Evolutionary conservation across 305 asterid genomes (phyloP), one percentile per base, ranked within the genome.

Genomic region (Striga hermonthica): DNA sequence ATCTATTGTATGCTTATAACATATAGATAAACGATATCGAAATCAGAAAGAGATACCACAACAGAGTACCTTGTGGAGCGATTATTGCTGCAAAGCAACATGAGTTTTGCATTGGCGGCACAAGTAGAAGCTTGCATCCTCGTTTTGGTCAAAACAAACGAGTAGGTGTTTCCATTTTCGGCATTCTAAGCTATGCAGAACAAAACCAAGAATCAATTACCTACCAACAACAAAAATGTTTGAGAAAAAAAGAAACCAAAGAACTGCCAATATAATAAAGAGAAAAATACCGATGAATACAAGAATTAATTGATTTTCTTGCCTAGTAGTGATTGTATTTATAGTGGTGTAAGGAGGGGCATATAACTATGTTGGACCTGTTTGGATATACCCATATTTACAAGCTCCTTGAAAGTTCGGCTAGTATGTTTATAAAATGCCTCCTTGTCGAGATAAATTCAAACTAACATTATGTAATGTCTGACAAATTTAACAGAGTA

Each of bases 61-160:
- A n/a, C n/a, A n/a, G 31, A 22, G 1, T 22, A 64, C 75, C 71
- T 64, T 71, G 54, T 71, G 70, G 41, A 64, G 65, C 70, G 64
- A 0, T 10, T 57, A 62, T 40, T 64, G 35, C 49, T 59, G 66
- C 38, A 71, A 49, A 36, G 75, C 66, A n/a, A 64, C 9, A 15
- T 64, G 75, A 39, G 66, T 71, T 64, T 41, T 45, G 75, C 75
- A 71, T 9, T 56, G 61, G 47, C 62, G 66, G 61, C 71, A 71
- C n/a, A 64, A 48, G 55, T 45, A 71, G 48, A 71, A 64, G 11
- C 57, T 58, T 8, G 47, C 57, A 9, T 57, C 45, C 45, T 37
- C 4, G 38, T 64, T 64, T 9, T 64, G 62, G 55, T 71, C 66
- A 28, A n/a, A 71, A 13, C 66, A 38, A 31, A 64, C 62, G 56